Percentiles rank a stretch among this genome's conserved stretches.
Conservation (phyloP, 2,329 filamentous ascomycete species). For the Colletotrichum coccodes region DNA sequence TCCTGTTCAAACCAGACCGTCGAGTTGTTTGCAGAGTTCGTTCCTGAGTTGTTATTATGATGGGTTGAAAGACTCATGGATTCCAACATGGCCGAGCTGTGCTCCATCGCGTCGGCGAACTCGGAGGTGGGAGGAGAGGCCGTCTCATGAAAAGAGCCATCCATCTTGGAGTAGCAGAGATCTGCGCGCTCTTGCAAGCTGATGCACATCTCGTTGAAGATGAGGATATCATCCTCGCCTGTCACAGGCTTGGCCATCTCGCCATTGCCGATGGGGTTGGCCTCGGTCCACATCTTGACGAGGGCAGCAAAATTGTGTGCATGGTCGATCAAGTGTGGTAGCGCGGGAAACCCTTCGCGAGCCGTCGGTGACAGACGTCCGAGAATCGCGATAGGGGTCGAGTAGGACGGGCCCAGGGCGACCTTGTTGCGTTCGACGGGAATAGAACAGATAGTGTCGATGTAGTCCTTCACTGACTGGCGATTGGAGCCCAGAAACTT, state of each 20-base stretch:
- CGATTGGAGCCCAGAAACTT: slow-evolving; percentile 81
- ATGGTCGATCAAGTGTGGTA: slow-evolving; percentile 93
- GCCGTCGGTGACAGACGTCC: slow-evolving; percentile 82
- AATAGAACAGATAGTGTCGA: slow-evolving; percentile 87
- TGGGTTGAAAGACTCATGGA: slow-evolving; percentile 46
- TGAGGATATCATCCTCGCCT: slow-evolving; percentile 60
- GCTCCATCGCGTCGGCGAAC: slow-evolving; percentile 60
- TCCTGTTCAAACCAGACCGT: slow-evolving; percentile 45
- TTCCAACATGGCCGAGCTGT: slow-evolving; percentile 48
- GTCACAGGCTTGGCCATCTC: not conserved
- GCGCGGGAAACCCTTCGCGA: slow-evolving; percentile 89
- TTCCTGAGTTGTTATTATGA: slow-evolving; percentile 38
- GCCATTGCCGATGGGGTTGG: slow-evolving; percentile 46
- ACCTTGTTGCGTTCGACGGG: slow-evolving; percentile 74
- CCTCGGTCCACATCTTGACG: slow-evolving; percentile 82
- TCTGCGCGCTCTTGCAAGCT: slow-evolving; percentile 61
- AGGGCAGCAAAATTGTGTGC: slow-evolving; percentile 86
- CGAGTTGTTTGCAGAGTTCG: slow-evolving; percentile 30
- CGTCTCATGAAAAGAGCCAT: slow-evolving; percentile 54
- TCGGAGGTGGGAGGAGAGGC: slow-evolving; percentile 45
- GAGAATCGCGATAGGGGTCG: slow-evolving; percentile 90
- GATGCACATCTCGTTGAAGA: slow-evolving; percentile 63
- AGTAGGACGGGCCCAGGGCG: slow-evolving; percentile 75
- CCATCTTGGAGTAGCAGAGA: slow-evolving; percentile 60
- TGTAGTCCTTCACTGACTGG: slow-evolving; percentile 84